Base-by-base conservation (phyloP, 1,284 basidiomycete species). In the Mycena citricolor region DNA sequence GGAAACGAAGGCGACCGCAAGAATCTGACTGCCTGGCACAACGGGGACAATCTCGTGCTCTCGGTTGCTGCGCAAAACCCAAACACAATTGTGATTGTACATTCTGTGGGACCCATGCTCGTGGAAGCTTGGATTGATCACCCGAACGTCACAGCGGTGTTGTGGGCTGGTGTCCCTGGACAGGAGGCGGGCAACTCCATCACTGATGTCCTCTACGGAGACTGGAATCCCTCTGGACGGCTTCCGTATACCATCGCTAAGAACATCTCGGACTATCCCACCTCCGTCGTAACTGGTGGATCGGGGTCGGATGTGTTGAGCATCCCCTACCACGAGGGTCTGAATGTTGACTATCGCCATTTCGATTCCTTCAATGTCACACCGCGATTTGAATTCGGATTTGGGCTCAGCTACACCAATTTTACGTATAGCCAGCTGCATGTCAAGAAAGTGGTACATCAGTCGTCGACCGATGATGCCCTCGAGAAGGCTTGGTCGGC, bases 31-130 rank as follows among this genome's bases (percentile, higher is more conserved):
- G 69, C 74, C 0, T 79, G 76, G 76, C 61, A 74, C 49, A 65
- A 63, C 30, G 78, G 77, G 10, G 83, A 87, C 55, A 70, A 73
- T 7, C 66, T 81, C 5, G 75, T 83, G 6, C 59, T 69, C 29
- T 63, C 66, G 30, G 78, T 80, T 7, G 78, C 79, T 2, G 63
- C 66, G 20, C 67, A 66, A 8, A 81, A 81, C 56, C 69, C 74
- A 46, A 83, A 87, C 61, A 89, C 86, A 0, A 71, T 90, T 25
- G 87, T 90, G 17, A 77, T 90, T 5, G 74, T 89, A 12, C 83
- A 90, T 58, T 76, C 76, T 10, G 83, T 86, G 38, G 85, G 85
- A 0, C 78, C 84, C 0, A 76, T 87, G 24, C 68, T 74, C 23
- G 71, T 86, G 59, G 84, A 87, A 59, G 57, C 70, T 10, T 87